phyloP scores from a whole-genome alignment of 2,329 filamentous ascomycete genomes.

The Colletotrichum eleusines region DNA sequence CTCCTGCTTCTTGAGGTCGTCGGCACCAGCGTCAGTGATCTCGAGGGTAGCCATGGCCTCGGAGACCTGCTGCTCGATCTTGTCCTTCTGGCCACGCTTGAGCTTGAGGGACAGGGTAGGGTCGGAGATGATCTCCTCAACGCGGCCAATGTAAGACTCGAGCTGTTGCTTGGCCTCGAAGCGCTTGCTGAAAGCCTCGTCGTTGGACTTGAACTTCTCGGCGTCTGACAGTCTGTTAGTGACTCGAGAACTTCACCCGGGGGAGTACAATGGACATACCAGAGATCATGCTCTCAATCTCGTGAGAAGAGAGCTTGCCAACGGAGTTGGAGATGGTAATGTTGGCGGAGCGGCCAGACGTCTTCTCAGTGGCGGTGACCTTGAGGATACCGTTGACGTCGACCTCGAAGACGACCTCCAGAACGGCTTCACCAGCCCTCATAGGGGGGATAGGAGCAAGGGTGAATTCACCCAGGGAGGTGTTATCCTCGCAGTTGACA shows the following conservation, averaged over 20 bases:
- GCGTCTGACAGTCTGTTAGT: slow-evolving; percentile 69
- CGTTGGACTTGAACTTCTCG: slow-evolving; percentile 98
- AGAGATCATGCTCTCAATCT: slow-evolving; percentile 98
- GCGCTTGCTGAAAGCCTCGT: slow-evolving; percentile 99
- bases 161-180: slow-evolving; percentile 99
- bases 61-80: slow-evolving; percentile 96
- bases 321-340: slow-evolving; percentile 99
- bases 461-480: slow-evolving; percentile 96
- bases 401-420: slow-evolving; percentile 99
- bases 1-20: slow-evolving; percentile 99
- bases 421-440: slow-evolving; percentile 94
- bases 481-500: slow-evolving; percentile 99
- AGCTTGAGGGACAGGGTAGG: slow-evolving; percentile 95
- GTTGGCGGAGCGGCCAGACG: slow-evolving; percentile 96
- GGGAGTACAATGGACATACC: slow-evolving; percentile 60
- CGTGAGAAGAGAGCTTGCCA: slow-evolving; percentile 92
- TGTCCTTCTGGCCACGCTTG: slow-evolving; percentile 99
- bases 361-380: slow-evolving; percentile 99
- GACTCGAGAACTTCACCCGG: slow-evolving; percentile 44
- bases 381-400: slow-evolving; percentile 99
- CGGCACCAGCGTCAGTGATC: slow-evolving; percentile 89
- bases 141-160: slow-evolving; percentile 97
- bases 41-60: slow-evolving; percentile 98
- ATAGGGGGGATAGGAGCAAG: slow-evolving; percentile 88
- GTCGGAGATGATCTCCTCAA: slow-evolving; percentile 99